Conservation (phyloP, 2,329 filamentous ascomycete species). For the Metarhizium anisopliae region DNA sequence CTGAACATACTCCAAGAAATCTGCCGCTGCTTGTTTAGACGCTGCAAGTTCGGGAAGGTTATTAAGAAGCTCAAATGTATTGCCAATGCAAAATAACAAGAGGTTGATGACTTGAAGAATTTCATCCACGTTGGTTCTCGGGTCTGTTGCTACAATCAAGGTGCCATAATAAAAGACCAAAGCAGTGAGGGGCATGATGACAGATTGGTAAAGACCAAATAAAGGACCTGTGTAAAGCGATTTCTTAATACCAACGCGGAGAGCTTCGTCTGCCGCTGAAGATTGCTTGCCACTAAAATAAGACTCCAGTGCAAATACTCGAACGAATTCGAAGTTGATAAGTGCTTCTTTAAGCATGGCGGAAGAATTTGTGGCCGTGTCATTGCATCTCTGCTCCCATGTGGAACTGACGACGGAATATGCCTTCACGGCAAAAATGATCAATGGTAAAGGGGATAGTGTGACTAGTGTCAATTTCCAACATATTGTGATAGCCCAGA, state of each 20-base stretch:
- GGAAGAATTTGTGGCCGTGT: constrained; percentile 49
- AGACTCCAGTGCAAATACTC: constrained; percentile 62
- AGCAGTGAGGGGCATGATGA: constrained; percentile 63
- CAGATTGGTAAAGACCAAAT: constrained; percentile 69
- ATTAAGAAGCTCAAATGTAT: constrained; percentile 58
- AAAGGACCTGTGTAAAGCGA: constrained; percentile 60
- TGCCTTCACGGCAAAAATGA: constrained; percentile 55
- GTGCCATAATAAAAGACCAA: constrained; percentile 80
- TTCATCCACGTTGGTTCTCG: constrained; percentile 39
- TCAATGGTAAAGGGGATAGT: constrained; percentile 56
- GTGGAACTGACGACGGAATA: constrained; percentile 57
- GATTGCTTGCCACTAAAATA: constrained; percentile 61
- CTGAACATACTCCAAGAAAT: constrained; percentile 57
- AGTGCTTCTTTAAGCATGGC: constrained; percentile 62
- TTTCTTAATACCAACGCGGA: constrained; percentile 54
- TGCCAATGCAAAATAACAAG: constrained; percentile 74
- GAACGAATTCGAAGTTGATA: constrained; percentile 68
- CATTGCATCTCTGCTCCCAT: constrained; percentile 65
- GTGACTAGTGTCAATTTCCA: constrained; percentile 79
- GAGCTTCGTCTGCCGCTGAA: constrained; percentile 38
- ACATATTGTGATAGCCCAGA: constrained; percentile 65
- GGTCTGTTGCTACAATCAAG: constrained; percentile 45
- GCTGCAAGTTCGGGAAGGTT: constrained; percentile 75
- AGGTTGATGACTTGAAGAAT: constrained; percentile 72
- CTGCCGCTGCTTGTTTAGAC: constrained; percentile 61